These are phyloP conservation scores for Pleurostoma richardsiae DNA, from an alignment of 2,329 filamentous ascomycete species.

Conservation along the genomic window DNA sequence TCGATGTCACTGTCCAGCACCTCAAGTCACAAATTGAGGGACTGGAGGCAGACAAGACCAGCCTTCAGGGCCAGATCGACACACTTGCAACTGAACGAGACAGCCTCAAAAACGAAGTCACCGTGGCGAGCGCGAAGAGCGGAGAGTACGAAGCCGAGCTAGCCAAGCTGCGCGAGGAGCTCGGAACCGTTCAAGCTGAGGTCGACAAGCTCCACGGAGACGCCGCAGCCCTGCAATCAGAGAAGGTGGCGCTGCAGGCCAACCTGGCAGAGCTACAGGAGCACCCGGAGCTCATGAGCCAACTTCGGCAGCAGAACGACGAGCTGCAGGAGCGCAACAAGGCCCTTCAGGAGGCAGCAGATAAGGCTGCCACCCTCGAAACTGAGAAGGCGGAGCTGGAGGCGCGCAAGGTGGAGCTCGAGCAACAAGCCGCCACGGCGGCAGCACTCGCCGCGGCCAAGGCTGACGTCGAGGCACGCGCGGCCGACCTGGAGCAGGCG, in stretches of 20 bases:
- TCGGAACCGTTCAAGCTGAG: not conserved
- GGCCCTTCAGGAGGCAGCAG: conserved; percentile 4
- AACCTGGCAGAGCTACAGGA: not conserved
- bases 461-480: conserved; percentile 3
- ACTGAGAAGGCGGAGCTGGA: conserved; percentile 4
- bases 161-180: conserved; percentile 28
- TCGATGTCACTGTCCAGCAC: not conserved
- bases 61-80: conserved; percentile 3
- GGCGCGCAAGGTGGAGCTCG: conserved; percentile 6
- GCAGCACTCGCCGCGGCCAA: not conserved
- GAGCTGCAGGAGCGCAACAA: not conserved
- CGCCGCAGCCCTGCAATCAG: conserved; percentile 2
- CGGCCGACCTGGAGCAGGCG: conserved; percentile 6
- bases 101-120: conserved; percentile 1
- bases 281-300: not conserved
- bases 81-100: conserved; percentile 5
- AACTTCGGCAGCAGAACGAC: not conserved
- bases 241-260: conserved; percentile 5
- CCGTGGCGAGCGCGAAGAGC: conserved; percentile 3
- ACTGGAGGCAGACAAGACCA: conserved; percentile 2
- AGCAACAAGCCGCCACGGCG: conserved; percentile 1
- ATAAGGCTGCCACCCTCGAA: conserved; percentile 3
- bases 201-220: not conserved
- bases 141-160: conserved; percentile 1
- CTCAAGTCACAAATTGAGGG: conserved; percentile 4